Evolutionary conservation across 257 asterid species (phyloP).

Genomic region (Capsicum baccatum): DNA sequence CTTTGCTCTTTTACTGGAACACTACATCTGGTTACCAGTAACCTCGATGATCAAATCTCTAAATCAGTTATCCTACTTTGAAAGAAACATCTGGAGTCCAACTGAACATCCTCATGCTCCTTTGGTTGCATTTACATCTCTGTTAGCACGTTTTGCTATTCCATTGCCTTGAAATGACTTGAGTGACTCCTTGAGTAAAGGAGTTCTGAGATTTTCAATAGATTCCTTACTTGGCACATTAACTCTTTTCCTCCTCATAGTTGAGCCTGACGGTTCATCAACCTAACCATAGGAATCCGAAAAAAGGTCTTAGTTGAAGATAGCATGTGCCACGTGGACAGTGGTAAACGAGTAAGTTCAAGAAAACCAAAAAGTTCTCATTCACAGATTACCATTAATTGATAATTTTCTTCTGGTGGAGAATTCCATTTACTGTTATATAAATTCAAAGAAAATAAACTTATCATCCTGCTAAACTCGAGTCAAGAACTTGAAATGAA

Average conservation of each 20-base stretch:
- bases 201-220: conserved; percentile 43
- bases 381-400: neutral
- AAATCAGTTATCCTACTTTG: conserved; percentile 14
- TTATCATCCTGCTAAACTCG: neutral
- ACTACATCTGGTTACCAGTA: neutral
- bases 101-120: neutral
- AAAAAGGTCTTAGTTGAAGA: neutral
- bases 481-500: neutral
- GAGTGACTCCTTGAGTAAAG: conserved; percentile 35
- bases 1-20: neutral
- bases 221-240: conserved; percentile 46
- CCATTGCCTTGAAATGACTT: conserved; percentile 34
- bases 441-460: neutral
- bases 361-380: neutral
- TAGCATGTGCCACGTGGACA: conserved; percentile 9
- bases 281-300: conserved; percentile 41
- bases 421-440: neutral
- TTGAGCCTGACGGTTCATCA: conserved; percentile 35
- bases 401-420: neutral
- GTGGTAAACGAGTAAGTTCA: neutral
- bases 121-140: conserved; percentile 29
- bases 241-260: conserved; percentile 42
- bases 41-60: neutral
- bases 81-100: conserved; percentile 2
- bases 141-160: conserved; percentile 27